Base-by-base conservation (phyloP, 768 basidiomycete species). In the Phaffia tasmanica region DNA sequence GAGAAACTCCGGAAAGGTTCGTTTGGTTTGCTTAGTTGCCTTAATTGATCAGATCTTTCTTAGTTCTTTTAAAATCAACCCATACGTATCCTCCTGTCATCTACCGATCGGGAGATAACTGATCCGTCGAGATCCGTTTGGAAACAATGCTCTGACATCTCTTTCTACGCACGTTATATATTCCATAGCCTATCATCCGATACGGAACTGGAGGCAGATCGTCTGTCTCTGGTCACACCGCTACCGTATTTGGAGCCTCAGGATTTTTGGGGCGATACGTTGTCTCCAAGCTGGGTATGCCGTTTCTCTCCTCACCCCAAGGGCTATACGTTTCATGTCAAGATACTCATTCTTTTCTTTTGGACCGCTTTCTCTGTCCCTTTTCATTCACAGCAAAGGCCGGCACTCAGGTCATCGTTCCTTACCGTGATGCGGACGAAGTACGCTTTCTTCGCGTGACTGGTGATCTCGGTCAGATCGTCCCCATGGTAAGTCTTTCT, bases 381-480 rank as follows among this genome's bases (percentile, higher is more conserved):
- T 42, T 42, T 11, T 42, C 11, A 11, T 42, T 42, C 11, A 54
- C 74, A 89, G 94, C 89, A 68, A 90, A 89, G 78, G 80, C 83
- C 74, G 94, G 94, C 21, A 91, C 89, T 6, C 91, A 93, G 74
- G 92, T 97, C 68, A 82, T 98, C 74, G 81, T 95, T 59, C 94
- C 94, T 8, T 97, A 94, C 79, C 84, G 95, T 54, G 91, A 97
- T 70, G 88, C 90, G 74, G 91, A 98, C 74, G 87, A 91, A 74
- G 89, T 86, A 72, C 81, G 94, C 68, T 83, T 88, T 73, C 79
- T 99, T 73, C 87, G 86, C 77, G 88, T 88, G 16, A 93, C 87
- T 85, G 95, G 94, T 53, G 95, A 99, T 79, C 80, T 98, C 63
- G 95, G 95, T 9, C 92, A 94, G 79, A 87, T 99, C 70, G 88